These are phyloP conservation scores for Bertia moriformis DNA, from an alignment of 2,329 filamentous ascomycete species.

Conservation along the genomic window DNA sequence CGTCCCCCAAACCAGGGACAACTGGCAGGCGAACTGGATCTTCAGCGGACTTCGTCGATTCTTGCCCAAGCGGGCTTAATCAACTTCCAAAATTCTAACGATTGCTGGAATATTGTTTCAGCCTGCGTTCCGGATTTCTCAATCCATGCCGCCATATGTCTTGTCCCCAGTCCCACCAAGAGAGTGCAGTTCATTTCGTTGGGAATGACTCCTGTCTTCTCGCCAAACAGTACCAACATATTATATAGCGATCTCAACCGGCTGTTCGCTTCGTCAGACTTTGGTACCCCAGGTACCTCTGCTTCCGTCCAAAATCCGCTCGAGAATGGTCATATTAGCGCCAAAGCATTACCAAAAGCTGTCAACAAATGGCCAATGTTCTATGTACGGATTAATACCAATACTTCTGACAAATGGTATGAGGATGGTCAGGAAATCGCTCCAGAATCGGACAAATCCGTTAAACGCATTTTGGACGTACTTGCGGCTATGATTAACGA, in stretches of 20 bases:
- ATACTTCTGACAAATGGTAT: slow-evolving; percentile 4
- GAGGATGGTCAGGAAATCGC: slow-evolving; percentile 8
- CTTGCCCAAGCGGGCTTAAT: neutral
- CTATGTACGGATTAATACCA: slow-evolving; percentile 30
- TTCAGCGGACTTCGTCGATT: neutral
- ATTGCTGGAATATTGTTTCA: slow-evolving; percentile 36
- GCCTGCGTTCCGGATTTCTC: slow-evolving; percentile 32
- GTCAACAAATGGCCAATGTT: slow-evolving; percentile 49
- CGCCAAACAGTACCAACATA: slow-evolving; percentile 24
- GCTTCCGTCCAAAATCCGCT: too few species aligned
- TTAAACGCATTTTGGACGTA: slow-evolving; percentile 33
- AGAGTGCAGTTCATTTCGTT: slow-evolving; percentile 44
- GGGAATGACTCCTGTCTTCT: slow-evolving; percentile 31
- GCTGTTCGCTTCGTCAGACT: slow-evolving; percentile 37
- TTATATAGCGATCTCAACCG: slow-evolving; percentile 41
- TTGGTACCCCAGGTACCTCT: slow-evolving; percentile 30
- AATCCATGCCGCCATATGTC: slow-evolving; percentile 39
- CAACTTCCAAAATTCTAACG: slow-evolving; percentile 7
- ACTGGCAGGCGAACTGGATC: neutral
- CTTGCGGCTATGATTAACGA: slow-evolving; percentile 34
- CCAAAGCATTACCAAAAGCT: slow-evolving; percentile 18
- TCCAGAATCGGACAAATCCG: slow-evolving; percentile 15
- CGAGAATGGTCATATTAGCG: slow-evolving; percentile 10
- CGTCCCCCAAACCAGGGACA: neutral
- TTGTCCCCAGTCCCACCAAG: slow-evolving; percentile 36